Evolutionary conservation across 2,329 filamentous ascomycete genomes (phyloP).

Genomic region (Cordyceps cicadae): DNA sequence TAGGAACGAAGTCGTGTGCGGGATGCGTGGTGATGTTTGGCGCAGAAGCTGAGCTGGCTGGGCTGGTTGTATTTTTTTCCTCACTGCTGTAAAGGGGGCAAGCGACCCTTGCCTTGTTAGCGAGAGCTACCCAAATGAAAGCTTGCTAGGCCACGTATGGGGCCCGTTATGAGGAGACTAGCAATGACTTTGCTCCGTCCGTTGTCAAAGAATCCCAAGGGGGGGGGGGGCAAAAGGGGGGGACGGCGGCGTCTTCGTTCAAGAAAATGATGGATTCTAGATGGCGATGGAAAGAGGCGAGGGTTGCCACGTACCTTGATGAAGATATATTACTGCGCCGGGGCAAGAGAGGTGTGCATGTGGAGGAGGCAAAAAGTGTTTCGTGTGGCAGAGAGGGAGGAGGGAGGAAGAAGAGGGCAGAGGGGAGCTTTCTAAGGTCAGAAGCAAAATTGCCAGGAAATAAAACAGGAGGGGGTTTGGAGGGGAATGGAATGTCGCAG

Average conservation of each 20-base stretch:
- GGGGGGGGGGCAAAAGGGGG: background rate
- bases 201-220: background rate
- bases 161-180: background rate
- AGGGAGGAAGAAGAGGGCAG: background rate
- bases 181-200: background rate
- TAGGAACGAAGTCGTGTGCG: background rate
- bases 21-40: conserved; percentile 5
- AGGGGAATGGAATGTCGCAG: conserved; percentile 1
- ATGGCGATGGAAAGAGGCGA: background rate
- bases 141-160: background rate
- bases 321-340: background rate
- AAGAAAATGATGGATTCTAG: background rate
- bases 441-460: conserved; percentile 7
- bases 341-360: background rate
- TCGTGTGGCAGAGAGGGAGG: conserved; percentile 3
- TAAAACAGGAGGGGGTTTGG: conserved; percentile 4
- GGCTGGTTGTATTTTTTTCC: background rate
- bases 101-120: conserved; percentile 10
- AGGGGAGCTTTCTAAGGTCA: conserved; percentile 6
- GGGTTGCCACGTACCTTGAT: background rate
- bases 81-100: conserved; percentile 8
- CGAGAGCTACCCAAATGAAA: conserved; percentile 5
- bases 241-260: background rate
- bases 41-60: background rate
- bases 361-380: conserved; percentile 3